These are phyloP conservation scores for Lentinula lateritia DNA, from an alignment of 768 basidiomycete genomes.

Conservation along the genomic window DNA sequence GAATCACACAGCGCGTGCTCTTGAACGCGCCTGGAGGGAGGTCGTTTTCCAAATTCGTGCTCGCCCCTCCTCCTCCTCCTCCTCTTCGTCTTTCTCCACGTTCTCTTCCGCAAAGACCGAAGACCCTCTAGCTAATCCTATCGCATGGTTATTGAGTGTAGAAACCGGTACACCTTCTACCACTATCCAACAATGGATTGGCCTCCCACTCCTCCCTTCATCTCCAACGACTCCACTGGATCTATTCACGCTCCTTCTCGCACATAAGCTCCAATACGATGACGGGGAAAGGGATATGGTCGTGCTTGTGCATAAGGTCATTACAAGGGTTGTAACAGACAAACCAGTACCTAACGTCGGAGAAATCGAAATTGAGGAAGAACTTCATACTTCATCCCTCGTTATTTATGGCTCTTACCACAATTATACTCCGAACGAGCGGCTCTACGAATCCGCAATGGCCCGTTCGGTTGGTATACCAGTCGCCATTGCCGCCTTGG, in stretches of 20 bases:
- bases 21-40: too few relatives aligned
- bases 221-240: slow-evolving; percentile 54
- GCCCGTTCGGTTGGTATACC: slow-evolving; percentile 87
- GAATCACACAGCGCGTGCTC: too few relatives aligned
- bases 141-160: slow-evolving; percentile 34
- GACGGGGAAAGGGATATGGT: slow-evolving; percentile 81
- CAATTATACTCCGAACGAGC: slow-evolving; percentile 10
- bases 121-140: neutral
- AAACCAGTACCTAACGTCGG: too few relatives aligned
- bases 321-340: slow-evolving; percentile 18
- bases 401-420: slow-evolving; percentile 46
- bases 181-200: too few relatives aligned
- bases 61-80: too few relatives aligned
- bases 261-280: slow-evolving; percentile 63
- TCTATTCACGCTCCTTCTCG: slow-evolving; percentile 66
- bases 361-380: slow-evolving; percentile 20
- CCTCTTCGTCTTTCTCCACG: neutral
- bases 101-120: neutral
- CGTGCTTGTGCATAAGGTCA: slow-evolving; percentile 79
- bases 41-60: too few relatives aligned
- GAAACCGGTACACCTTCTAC: slow-evolving; percentile 11
- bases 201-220: slow-evolving; percentile 27
- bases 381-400: slow-evolving; percentile 64
- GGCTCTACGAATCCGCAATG: slow-evolving; percentile 66
- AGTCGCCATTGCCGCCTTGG: slow-evolving; percentile 75